phyloP scores from a whole-genome alignment of 1,284 basidiomycete species.

The Cutaneotrichosporon spelunceum region DNA sequence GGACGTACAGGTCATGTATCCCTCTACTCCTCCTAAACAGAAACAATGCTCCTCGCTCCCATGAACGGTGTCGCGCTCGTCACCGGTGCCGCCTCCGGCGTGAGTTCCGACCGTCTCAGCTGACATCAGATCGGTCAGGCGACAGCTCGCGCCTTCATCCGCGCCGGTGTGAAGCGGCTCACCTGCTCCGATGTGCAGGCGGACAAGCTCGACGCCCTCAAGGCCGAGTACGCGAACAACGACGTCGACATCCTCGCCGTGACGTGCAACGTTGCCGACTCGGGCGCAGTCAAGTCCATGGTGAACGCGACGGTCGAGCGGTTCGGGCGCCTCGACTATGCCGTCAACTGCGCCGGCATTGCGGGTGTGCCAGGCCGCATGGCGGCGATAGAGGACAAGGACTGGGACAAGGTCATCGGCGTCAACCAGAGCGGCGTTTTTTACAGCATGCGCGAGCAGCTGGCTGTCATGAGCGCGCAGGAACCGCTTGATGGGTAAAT shows the following conservation, averaged over 20 bases:
- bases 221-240: conserved; percentile 2
- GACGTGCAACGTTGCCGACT: conserved; percentile 20
- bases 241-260: conserved; percentile 13
- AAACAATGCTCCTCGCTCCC: background rate
- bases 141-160: conserved; percentile 13
- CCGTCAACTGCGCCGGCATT: conserved; percentile 39
- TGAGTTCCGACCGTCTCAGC: conserved; percentile 10
- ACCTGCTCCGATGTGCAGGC: conserved; percentile 12
- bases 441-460: conserved; percentile 27
- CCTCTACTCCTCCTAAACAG: conserved; percentile 27
- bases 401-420: conserved; percentile 32
- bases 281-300: conserved; percentile 16
- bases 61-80: conserved; percentile 29
- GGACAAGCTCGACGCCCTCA: conserved; percentile 14
- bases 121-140: conserved; percentile 21
- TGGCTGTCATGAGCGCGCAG: conserved; percentile 26
- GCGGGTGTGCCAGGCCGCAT: background rate
- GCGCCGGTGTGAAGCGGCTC: conserved; percentile 16
- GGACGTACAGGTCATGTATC: too few species aligned
- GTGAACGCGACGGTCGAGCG: conserved; percentile 6
- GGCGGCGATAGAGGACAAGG: conserved; percentile 18
- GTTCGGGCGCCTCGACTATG: conserved; percentile 40
- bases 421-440: conserved; percentile 32
- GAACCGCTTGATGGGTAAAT: conserved; percentile 18
- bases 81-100: conserved; percentile 28